Evolutionary conservation across 1,284 basidiomycete species (phyloP).

Genomic region (Pseudozyma thailandica): DNA sequence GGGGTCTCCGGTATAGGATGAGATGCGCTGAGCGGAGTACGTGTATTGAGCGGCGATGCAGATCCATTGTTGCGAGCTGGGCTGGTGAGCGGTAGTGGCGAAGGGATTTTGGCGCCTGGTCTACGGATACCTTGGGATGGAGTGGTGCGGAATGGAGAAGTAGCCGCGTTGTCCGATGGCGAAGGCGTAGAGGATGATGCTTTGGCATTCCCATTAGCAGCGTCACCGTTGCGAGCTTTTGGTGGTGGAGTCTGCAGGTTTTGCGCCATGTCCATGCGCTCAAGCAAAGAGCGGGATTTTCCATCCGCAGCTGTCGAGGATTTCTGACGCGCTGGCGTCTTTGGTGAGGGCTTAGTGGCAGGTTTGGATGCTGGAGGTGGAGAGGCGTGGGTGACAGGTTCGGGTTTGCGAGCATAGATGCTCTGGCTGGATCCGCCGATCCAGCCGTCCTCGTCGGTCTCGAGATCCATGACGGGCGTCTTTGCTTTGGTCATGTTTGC

Average conservation of each 20-base stretch:
- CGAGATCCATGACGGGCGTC: constrained; percentile 31
- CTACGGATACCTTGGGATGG: constrained; percentile 42
- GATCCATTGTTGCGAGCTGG: constrained; percentile 38
- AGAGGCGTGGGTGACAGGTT: constrained; percentile 11
- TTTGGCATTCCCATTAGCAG: background rate
- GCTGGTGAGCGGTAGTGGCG: constrained; percentile 45
- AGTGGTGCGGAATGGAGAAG: constrained; percentile 31
- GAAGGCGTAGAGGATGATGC: constrained; percentile 13
- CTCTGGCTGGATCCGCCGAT: constrained; percentile 52
- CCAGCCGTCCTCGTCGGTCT: constrained; percentile 47
- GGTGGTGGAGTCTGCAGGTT: constrained; percentile 28
- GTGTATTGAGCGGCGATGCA: constrained; percentile 32
- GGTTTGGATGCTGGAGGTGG: constrained; percentile 25
- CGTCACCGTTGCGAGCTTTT: constrained; percentile 7
- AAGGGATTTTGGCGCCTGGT: constrained; percentile 44
- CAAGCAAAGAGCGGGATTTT: constrained; percentile 24
- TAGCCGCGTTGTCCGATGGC: constrained; percentile 8
- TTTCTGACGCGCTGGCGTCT: constrained; percentile 17
- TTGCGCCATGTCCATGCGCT: constrained; percentile 40
- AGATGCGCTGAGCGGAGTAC: constrained; percentile 58
- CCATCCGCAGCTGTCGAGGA: background rate
- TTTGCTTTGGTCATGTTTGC: background rate
- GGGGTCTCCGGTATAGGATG: constrained; percentile 59
- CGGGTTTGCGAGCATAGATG: constrained; percentile 45
- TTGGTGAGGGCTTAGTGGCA: constrained; percentile 16